Percentiles rank a stretch among this genome's conserved stretches.
Evolutionary conservation across 495 filamentous ascomycete species (phyloP).

Genomic region (Neurospora sp.): DNA sequence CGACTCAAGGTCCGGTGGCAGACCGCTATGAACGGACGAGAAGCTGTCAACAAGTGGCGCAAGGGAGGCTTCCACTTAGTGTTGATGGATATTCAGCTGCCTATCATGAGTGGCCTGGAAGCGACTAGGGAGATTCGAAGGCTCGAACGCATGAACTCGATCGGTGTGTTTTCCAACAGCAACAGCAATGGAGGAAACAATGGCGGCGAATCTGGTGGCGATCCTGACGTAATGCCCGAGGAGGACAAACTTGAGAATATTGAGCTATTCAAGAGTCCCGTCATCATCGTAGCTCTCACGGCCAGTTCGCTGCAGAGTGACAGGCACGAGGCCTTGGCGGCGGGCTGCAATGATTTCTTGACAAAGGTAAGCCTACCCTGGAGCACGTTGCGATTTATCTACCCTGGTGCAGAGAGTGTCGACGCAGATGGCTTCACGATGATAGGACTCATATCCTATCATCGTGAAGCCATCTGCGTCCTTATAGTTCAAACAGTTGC

Average conservation of each 20-base stretch:
- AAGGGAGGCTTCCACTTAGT: conserved; percentile 94
- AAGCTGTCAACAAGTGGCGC: conserved; percentile 87
- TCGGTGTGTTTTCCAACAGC: conserved; percentile 65
- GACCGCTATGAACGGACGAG: conserved; percentile 86
- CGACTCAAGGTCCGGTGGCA: conserved; percentile 96
- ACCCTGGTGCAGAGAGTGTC: background rate
- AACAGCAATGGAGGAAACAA: conserved; percentile 16
- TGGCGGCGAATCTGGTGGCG: conserved; percentile 17
- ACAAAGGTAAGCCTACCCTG: conserved; percentile 64
- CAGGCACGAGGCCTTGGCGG: conserved; percentile 86
- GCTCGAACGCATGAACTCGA: conserved; percentile 77
- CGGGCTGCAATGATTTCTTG: conserved; percentile 95
- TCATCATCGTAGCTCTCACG: conserved; percentile 96
- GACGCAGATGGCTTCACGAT: too few species aligned
- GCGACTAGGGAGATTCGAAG: conserved; percentile 95
- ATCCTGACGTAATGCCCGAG: conserved; percentile 26
- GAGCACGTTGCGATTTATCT: background rate
- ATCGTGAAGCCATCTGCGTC: too few species aligned
- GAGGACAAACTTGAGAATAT: conserved; percentile 62
- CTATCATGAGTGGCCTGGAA: conserved; percentile 92
- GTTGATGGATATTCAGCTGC: conserved; percentile 96
- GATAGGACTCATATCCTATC: too few species aligned
- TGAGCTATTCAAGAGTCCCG: conserved; percentile 81
- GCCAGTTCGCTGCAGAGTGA: conserved; percentile 89
- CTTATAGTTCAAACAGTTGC: background rate